A percentile compares a stretch with the other conserved stretches of the same genome.
These are phyloP conservation scores for Beverwykella pulmonaria DNA, from an alignment of 495 filamentous ascomycete species.

Conservation along the genomic window DNA sequence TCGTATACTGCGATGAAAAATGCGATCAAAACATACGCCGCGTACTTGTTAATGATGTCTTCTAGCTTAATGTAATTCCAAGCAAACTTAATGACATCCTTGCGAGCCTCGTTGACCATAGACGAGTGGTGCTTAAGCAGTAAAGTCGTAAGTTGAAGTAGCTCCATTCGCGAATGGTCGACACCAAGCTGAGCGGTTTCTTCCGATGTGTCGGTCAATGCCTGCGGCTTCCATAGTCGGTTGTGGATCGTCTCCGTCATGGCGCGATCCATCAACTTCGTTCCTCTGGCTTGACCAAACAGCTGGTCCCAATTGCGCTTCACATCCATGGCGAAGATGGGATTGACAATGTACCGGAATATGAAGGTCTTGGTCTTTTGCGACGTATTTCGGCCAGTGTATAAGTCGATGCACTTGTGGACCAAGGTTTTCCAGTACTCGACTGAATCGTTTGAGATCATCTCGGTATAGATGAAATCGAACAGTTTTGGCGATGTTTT, in stretches of 20 bases:
- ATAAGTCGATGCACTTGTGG: conserved; percentile 84
- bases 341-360: conserved; percentile 90
- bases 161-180: conserved; percentile 94
- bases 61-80: conserved; percentile 98
- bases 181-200: conserved; percentile 83
- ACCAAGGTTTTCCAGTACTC: conserved; percentile 87
- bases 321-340: conserved; percentile 95
- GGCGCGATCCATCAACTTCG: conserved; percentile 79
- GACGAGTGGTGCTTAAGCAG: conserved; percentile 89
- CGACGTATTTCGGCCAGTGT: conserved; percentile 71
- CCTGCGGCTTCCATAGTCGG: conserved; percentile 89
- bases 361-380: conserved; percentile 93
- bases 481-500: conserved; percentile 75
- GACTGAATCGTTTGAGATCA: conserved; percentile 82
- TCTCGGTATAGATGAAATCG: conserved; percentile 78
- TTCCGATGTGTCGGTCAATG: conserved; percentile 75
- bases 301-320: conserved; percentile 64
- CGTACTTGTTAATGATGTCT: conserved; percentile 98
- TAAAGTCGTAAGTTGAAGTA: conserved; percentile 90
- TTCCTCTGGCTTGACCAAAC: conserved; percentile 59
- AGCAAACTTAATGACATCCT: conserved; percentile 98
- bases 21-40: conserved; percentile 92
- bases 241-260: conserved; percentile 90
- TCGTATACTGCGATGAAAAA: conserved; percentile 98
- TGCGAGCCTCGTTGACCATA: conserved; percentile 84